Conservation (phyloP, 371 early-diverging fungal species). For the Furculomyces boomerangus region DNA sequence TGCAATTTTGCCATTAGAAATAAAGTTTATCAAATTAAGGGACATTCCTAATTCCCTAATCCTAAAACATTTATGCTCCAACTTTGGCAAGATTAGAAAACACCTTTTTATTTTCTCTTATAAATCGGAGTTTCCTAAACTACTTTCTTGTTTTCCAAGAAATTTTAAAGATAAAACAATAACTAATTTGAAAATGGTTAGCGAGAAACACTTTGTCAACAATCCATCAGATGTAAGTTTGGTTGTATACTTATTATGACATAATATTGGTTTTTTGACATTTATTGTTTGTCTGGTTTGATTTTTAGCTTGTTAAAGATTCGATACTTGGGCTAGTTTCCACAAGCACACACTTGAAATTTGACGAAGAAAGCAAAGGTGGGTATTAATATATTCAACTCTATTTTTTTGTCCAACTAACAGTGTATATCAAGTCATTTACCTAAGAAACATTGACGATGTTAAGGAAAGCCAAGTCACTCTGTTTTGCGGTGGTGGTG, state of each 20-base stretch:
- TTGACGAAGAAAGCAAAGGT: conserved; percentile 21
- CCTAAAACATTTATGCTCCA: too few relatives aligned
- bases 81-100: too few relatives aligned
- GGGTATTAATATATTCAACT: conserved; percentile 1
- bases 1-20: too few relatives aligned
- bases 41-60: too few relatives aligned
- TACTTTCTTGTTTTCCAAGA: background rate
- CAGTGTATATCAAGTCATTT: conserved; percentile 25
- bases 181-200: conserved; percentile 6
- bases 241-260: background rate
- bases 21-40: too few relatives aligned
- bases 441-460: conserved; percentile 27
- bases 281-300: too few relatives aligned
- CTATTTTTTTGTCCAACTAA: conserved; percentile 4
- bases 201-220: conserved; percentile 28
- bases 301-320: conserved; percentile 25
- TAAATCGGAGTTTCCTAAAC: too few relatives aligned
- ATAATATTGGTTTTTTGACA: background rate
- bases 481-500: conserved; percentile 60
- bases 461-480: conserved; percentile 44
- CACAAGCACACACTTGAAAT: conserved; percentile 27
- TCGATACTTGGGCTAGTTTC: conserved; percentile 26
- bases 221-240: conserved; percentile 17
- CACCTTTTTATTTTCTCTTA: too few relatives aligned
- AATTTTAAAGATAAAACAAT: background rate